Evolutionary conservation across 371 early-diverging fungal species (phyloP).

Genomic region (Rhizopus arrhizus): DNA sequence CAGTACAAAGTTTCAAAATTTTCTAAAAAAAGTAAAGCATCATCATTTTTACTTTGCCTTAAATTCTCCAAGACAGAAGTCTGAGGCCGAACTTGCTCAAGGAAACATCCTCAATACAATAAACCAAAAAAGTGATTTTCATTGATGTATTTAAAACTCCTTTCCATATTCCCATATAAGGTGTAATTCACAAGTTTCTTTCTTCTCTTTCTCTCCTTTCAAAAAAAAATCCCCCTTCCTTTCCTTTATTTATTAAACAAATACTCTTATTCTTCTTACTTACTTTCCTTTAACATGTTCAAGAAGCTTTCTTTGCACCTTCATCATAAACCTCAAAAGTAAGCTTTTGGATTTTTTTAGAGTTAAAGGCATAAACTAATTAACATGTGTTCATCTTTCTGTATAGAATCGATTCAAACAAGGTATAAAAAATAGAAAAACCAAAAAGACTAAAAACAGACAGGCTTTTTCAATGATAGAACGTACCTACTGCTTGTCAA

Average conservation of each 20-base stretch:
- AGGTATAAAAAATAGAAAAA: slow-evolving; percentile 6
- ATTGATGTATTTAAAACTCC: background rate
- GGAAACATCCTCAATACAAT: no score
- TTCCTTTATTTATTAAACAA: slow-evolving; percentile 7
- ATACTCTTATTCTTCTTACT: background rate
- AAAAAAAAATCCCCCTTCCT: slow-evolving; percentile 5
- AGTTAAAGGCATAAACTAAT: background rate
- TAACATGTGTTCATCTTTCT: background rate
- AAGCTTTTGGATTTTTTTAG: slow-evolving; percentile 6
- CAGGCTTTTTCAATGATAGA: background rate
- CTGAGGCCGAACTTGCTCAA: no score
- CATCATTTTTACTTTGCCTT: no score
- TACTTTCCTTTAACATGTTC: slow-evolving; percentile 14
- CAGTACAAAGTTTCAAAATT: no score
- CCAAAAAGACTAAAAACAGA: background rate
- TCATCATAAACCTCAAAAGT: slow-evolving; percentile 19
- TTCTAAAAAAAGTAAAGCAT: no score
- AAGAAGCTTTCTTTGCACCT: slow-evolving; percentile 25
- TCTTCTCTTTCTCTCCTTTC: slow-evolving; percentile 12
- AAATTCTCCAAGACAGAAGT: no score
- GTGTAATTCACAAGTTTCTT: slow-evolving; percentile 1
- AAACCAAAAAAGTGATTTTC: background rate
- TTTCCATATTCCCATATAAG: background rate
- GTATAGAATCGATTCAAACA: slow-evolving; percentile 9
- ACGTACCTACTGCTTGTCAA: background rate